Evolutionary conservation across 805 yeast genomes (phyloP).

Genomic region (Dipodascopsis uninucleata): DNA sequence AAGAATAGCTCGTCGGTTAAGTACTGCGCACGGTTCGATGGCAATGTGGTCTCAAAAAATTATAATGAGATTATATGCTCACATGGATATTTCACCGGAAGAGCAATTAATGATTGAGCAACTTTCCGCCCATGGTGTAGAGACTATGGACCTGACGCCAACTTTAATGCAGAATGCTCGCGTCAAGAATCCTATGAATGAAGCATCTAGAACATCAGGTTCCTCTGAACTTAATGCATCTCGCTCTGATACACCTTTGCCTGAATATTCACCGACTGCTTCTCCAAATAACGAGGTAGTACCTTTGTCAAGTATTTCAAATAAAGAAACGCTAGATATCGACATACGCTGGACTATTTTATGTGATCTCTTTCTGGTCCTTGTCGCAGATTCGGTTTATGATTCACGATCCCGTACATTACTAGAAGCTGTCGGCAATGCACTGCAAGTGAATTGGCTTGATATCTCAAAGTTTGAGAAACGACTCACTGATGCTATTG

Average conservation of each 20-base stretch:
- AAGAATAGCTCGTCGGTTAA: conserved; percentile 56
- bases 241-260: conserved; percentile 8
- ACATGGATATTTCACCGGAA: conserved; percentile 69
- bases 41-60: conserved; percentile 80
- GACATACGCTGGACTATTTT: conserved; percentile 91
- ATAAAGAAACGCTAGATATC: conserved; percentile 44
- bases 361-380: conserved; percentile 80
- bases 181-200: conserved; percentile 49
- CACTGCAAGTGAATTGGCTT: conserved; percentile 53
- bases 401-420: conserved; percentile 85
- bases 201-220: conserved; percentile 1
- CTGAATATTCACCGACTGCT: conserved; percentile 17
- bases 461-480: conserved; percentile 88
- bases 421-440: conserved; percentile 62
- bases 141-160: conserved; percentile 63
- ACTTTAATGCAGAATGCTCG: conserved; percentile 52
- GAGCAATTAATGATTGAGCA: conserved; percentile 86
- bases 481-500: conserved; percentile 83
- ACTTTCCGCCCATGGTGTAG: conserved; percentile 77
- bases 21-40: conserved; percentile 68
- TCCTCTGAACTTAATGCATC: conserved; percentile 8
- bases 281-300: conserved; percentile 6
- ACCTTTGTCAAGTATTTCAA: conserved; percentile 23
- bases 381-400: conserved; percentile 78
- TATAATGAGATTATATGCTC: conserved; percentile 69